Evolutionary conservation across 192 early-diverging fungal species (phyloP), one percentile per base, ranked within the genome.

Genomic region (Geranomyces variabilis): DNA sequence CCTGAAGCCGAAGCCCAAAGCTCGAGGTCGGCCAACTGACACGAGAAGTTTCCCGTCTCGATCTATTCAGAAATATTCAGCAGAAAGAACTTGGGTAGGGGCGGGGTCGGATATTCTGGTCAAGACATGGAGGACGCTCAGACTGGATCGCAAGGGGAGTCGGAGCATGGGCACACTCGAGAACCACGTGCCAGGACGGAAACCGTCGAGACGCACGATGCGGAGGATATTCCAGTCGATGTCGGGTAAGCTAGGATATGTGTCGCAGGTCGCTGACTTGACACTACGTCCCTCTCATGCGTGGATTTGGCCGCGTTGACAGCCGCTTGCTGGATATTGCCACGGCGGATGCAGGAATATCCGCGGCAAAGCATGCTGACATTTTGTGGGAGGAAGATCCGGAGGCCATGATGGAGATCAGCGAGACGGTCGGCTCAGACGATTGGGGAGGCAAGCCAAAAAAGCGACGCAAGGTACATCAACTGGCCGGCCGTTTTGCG

Each of bases 301-400:
- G 17, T 15, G 36, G 22, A 8, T 63, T 1, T 15, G 51, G 3
- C 51, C 6, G 12, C 1, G 17, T 47, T 26, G 17, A 10, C 10
- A 75, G 66, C 17, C 57, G n/a, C 15, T 63, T 71, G 62, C 60
- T 76, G 69, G 75, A 76, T 66, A 19, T 58, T 26, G 75, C 75
- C 13, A 71, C 75, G 9, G 68, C 67, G 14, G 67, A 70, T 28
- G 63, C 62, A 30, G 75, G 75, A 9, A 34, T 62, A 28, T 21
- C 36, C 24, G 13, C 47, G 21, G n/a, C 22, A 46, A 43, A 70
- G 41, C 43, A 58, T 30, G 14, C 69, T 24, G 47, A 71, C 19
- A 53, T 76, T 21, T 58, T 77, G 10, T 77, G 71, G 65, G 76
- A 77, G 48, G 76, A 69, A 26, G 76, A 77, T 43, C 73, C 76